Percentiles rank a stretch among this genome's conserved stretches.
Conservation (phyloP, 2,329 filamentous ascomycete species). For the Cladophialophora immunda region DNA sequence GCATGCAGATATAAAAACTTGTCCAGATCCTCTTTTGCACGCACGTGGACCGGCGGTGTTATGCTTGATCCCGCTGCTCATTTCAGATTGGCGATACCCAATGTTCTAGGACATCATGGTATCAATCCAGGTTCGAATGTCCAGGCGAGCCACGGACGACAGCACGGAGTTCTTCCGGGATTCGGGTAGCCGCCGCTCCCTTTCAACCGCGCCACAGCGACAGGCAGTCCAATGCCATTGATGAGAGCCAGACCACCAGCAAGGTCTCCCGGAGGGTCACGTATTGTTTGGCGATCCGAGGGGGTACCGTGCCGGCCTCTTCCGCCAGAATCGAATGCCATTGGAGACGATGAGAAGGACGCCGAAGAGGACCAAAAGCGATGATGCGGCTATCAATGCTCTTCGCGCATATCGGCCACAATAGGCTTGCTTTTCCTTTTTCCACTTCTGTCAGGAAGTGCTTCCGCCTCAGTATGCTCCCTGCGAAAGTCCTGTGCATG, state of each 20-base stretch:
- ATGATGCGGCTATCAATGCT: conserved; percentile 63
- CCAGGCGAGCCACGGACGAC: neutral
- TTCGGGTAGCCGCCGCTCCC: conserved; percentile 22
- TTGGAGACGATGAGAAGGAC: conserved; percentile 55
- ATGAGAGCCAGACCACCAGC: conserved; percentile 30
- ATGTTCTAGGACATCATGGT: conserved; percentile 1
- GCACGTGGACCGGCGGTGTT: conserved; percentile 27
- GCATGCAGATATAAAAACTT: conserved; percentile 12
- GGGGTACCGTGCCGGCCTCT: conserved; percentile 56
- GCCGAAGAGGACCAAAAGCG: conserved; percentile 58
- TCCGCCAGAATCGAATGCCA: conserved; percentile 54
- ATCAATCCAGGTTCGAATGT: conserved; percentile 8
- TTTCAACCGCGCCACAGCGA: conserved; percentile 37
- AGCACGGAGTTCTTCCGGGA: neutral
- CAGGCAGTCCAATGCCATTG: conserved; percentile 41
- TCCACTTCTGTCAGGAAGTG: conserved; percentile 36
- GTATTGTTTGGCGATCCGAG: conserved; percentile 51
- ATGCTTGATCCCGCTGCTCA: conserved; percentile 38
- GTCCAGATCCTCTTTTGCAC: conserved; percentile 37
- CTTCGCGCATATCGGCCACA: conserved; percentile 84
- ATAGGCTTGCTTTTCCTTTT: conserved; percentile 35
- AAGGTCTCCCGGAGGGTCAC: conserved; percentile 2
- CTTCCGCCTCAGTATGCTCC: conserved; percentile 39
- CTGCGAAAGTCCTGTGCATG: conserved; percentile 68
- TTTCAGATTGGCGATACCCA: conserved; percentile 14